These are phyloP conservation scores for Candida ipomoeae DNA, from an alignment of 805 yeast species.

Conservation along the genomic window DNA sequence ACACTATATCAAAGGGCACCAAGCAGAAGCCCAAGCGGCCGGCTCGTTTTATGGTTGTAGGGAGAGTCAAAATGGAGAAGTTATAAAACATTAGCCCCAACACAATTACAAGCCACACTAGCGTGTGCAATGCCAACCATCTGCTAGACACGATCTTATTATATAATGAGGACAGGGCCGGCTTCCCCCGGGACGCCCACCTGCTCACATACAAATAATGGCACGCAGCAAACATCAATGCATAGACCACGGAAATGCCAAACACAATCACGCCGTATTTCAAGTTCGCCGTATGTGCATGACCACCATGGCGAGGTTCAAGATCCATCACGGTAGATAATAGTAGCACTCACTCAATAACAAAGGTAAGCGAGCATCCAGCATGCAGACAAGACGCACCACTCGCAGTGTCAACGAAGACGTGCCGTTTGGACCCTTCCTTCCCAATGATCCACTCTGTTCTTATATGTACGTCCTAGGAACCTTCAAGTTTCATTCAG, in stretches of 20 bases:
- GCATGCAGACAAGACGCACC: neutral
- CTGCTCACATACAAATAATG: constrained; percentile 28
- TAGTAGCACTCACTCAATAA: neutral
- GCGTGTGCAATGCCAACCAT: constrained; percentile 33
- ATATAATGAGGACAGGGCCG: constrained; percentile 19
- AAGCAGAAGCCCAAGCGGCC: constrained; percentile 62
- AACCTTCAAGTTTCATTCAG: neutral
- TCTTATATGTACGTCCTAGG: constrained; percentile 57
- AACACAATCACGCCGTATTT: constrained; percentile 57
- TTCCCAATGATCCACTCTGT: constrained; percentile 82
- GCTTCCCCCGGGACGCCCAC: constrained; percentile 39
- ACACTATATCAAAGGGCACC: constrained; percentile 52
- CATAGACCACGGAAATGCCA: constrained; percentile 37
- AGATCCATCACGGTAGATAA: constrained; percentile 6
- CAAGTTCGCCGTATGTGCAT: constrained; percentile 52
- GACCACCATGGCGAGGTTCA: constrained; percentile 42
- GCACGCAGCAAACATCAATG: constrained; percentile 30
- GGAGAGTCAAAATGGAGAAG: constrained; percentile 27
- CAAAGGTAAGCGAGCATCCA: neutral
- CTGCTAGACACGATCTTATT: constrained; percentile 22
- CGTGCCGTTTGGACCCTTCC: neutral
- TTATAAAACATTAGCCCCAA: constrained; percentile 30
- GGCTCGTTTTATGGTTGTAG: constrained; percentile 45
- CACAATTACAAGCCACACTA: constrained; percentile 31
- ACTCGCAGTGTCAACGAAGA: constrained; percentile 3